These are phyloP conservation scores for Fusarium concolor DNA, from an alignment of 2,329 filamentous ascomycete species.

Conservation along the genomic window DNA sequence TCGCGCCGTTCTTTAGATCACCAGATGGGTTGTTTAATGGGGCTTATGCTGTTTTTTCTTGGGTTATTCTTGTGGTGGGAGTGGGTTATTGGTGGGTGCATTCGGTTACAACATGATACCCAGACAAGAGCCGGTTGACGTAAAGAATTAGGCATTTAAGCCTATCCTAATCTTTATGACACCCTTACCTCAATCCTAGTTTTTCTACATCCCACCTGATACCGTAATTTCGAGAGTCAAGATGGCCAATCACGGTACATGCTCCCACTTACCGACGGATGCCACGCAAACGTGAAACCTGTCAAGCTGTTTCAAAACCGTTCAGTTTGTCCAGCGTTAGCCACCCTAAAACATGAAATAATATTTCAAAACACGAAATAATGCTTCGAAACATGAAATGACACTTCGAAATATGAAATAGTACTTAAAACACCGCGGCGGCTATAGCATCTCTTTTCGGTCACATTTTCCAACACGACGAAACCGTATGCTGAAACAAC, in stretches of 20 bases:
- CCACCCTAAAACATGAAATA: neutral
- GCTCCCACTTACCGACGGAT: neutral
- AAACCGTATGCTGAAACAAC: constrained; percentile 16
- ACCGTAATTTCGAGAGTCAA: too few species aligned
- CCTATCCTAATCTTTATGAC: too few species aligned
- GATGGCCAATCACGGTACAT: too few species aligned
- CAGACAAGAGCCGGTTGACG: too few species aligned
- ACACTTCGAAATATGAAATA: neutral
- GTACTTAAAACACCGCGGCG: neutral
- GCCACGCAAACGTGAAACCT: neutral
- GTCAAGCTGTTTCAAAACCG: constrained; percentile 4
- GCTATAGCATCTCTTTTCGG: neutral
- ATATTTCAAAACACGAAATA: neutral
- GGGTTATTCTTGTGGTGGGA: constrained; percentile 64
- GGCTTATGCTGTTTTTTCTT: constrained; percentile 63
- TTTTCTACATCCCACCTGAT: too few species aligned
- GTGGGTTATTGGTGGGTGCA: constrained; percentile 76
- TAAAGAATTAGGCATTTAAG: too few species aligned
- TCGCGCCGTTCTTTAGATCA: constrained; percentile 72
- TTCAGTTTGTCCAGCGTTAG: neutral
- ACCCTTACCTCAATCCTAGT: too few species aligned
- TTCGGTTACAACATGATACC: constrained; percentile 58
- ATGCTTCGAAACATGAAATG: neutral
- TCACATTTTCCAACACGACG: neutral
- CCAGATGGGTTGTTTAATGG: constrained; percentile 58